Base-by-base conservation (phyloP, 176 grass and related monocot species). In the Zea mays region DNA sequence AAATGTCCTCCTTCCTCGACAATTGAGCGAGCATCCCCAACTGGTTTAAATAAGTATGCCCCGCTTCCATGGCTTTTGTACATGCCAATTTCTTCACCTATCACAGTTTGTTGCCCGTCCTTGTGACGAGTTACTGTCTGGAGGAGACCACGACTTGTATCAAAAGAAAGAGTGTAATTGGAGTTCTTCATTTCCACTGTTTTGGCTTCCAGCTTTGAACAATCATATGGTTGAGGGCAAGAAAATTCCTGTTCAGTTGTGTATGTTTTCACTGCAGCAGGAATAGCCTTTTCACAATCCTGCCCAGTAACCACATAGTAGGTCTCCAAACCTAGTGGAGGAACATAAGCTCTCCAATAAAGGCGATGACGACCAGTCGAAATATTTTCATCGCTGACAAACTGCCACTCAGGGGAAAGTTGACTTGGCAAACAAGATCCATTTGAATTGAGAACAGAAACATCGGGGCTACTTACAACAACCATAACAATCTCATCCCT, bases 31-130 rank as follows among this genome's bases (percentile, higher is more conserved):
- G 96, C 96, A 83, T 94, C 87, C 72, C 89, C 96, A 12, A 74
- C 50, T 86, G 96, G 96, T 84, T 98, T 98, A 74, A 98, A 98
- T 64, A 98, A 82, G 77, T 98, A 98, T 66, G 96, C 96, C 67
- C 96, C 96, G 59, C 96, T 98, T 51, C 86, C 92, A 78, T 55
- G 77, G 65, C 96, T 98, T 61, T 66, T 86, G 79, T 98, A 98
- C 87, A 98, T 90, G 48, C 87, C 87, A 69, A 98, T 90, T 78
- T 98, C 92, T 94, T 98, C 96, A 65, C 86, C 87, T 58, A 94
- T 83, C 33, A 81, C 71, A 60, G 90, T 92, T 78, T 87, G 66
- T 13, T 78, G 69, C 27, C 85, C 89, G 79, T 90, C 77, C 62
- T 77, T 92, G 62, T 85, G 85, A 20, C 5, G 45, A 75, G 55